Conservation (phyloP, 257 asterid species). For the Capsicum chinense region DNA sequence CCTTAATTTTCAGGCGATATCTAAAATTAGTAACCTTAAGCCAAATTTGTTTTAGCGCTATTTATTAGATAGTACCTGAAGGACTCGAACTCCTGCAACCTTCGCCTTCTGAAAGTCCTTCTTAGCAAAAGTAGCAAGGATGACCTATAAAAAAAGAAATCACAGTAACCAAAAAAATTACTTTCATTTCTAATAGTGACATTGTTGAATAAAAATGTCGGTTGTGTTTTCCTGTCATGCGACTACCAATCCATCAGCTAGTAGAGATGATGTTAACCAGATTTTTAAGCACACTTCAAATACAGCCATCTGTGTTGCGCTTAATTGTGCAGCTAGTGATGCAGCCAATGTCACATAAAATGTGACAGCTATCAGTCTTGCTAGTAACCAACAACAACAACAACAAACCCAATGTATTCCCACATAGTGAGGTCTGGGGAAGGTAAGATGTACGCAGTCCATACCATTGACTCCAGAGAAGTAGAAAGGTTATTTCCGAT, state of each 20-base stretch:
- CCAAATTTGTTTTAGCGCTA: too few species aligned
- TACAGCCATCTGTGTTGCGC: constrained; percentile 88
- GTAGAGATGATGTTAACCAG: constrained; percentile 92
- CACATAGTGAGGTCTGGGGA: too few species aligned
- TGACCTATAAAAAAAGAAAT: constrained; percentile 54
- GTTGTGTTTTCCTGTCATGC: constrained; percentile 76
- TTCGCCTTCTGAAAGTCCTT: too few species aligned
- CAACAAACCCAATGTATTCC: too few species aligned
- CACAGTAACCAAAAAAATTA: neutral
- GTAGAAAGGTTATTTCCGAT: too few species aligned
- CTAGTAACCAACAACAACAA: constrained; percentile 41
- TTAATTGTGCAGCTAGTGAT: constrained; percentile 87
- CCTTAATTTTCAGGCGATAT: too few species aligned
- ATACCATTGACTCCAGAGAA: too few species aligned
- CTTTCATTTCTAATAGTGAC: neutral
- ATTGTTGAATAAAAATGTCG: neutral
- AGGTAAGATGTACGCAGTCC: too few species aligned
- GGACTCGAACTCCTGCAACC: too few species aligned
- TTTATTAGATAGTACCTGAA: too few species aligned
- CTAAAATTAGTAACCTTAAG: too few species aligned
- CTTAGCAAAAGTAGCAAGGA: constrained; percentile 92
- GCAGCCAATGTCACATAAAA: constrained; percentile 83
- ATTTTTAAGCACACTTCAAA: constrained; percentile 91
- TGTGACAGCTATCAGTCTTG: constrained; percentile 46
- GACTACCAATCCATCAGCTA: constrained; percentile 97